Evolutionary conservation across 164 flowering plant genomes (phyloP), one percentile per base, ranked within the genome.

Genomic region (Piper longum): DNA sequence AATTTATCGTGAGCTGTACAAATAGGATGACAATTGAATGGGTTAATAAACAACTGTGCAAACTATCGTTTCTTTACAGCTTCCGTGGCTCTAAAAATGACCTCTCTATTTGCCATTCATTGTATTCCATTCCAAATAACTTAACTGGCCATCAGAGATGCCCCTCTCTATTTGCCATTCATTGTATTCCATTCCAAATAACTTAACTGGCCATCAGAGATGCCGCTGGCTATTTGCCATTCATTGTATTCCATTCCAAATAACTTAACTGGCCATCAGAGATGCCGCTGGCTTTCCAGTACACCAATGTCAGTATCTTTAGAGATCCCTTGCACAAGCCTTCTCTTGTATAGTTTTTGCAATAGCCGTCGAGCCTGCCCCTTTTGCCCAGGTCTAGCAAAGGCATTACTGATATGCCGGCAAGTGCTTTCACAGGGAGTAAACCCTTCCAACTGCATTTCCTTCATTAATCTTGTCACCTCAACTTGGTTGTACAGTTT

Each of bases 381-480:
- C 64, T 70, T 76, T 73, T 74, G 83, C 62, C 87, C 85, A 5
- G 71, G 79, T 64, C 57, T 78, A 60, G 83, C 79, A 74, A 82
- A 73, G 17, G 79, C 45, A 69, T 62, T 59, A 76, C 86, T 76
- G 16, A 86, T 68, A 66, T 59, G 74, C 44, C 66, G 54, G 41
- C 79, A 65, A 43, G 96, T 84, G 66, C 70, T 80, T 74, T 75
- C 64, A 73, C 78, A 69, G 19, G 88, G 88, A 44, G 70, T 58
- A 62, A 76, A 80, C 13, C 85, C 84, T 66, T 81, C 80, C 58
- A 74, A 81, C 55, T 70, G 74, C 93, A 88, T 88, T 77, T 83
- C 88, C 40, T 62, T 59, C 7, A 88, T 54, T 71, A 93, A 72
- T 66, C 74, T 75, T 7, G 74, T 77, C 56, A 79, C 66, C 70